phyloP scores from a whole-genome alignment of 306 rosid species.

The Mimosa bimucronata region DNA sequence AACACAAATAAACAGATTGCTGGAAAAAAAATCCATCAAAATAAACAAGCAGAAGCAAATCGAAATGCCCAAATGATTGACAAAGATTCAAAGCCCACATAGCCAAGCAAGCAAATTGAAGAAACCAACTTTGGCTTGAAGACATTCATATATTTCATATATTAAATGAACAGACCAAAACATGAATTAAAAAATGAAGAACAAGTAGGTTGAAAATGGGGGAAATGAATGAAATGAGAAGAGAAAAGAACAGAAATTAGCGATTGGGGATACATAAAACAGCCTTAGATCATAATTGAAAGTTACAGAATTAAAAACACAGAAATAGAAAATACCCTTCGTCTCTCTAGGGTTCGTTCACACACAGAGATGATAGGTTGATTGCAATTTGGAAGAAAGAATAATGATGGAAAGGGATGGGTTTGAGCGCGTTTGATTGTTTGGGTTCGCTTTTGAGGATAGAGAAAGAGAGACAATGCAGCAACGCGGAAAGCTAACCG shows the following conservation, averaged over 20 bases:
- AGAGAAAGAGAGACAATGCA: constrained; percentile 26
- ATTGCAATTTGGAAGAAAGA: constrained; percentile 31
- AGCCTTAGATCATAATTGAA: constrained; percentile 39
- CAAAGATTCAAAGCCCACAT: not conserved
- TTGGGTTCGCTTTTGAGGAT: constrained; percentile 15
- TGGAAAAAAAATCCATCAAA: constrained; percentile 29
- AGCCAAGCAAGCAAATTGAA: not conserved
- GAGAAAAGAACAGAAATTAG: constrained; percentile 24
- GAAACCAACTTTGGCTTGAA: constrained; percentile 25
- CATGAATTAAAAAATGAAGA: not conserved
- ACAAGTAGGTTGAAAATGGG: not conserved
- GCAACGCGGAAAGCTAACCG: constrained; percentile 42
- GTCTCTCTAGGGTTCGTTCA: constrained; percentile 27
- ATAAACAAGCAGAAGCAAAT: not conserved
- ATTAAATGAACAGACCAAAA: not conserved
- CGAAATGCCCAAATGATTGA: not conserved
- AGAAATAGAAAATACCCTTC: constrained; percentile 40
- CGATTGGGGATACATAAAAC: constrained; percentile 24
- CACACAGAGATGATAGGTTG: constrained; percentile 12
- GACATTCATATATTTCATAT: not conserved
- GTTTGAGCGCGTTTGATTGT: constrained; percentile 23
- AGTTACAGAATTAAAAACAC: constrained; percentile 29
- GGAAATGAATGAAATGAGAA: not conserved
- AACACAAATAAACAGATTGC: constrained; percentile 28
- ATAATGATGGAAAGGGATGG: constrained; percentile 1